phyloP scores from a whole-genome alignment of 2,329 filamentous ascomycete genomes.

The Claviceps monticola region DNA sequence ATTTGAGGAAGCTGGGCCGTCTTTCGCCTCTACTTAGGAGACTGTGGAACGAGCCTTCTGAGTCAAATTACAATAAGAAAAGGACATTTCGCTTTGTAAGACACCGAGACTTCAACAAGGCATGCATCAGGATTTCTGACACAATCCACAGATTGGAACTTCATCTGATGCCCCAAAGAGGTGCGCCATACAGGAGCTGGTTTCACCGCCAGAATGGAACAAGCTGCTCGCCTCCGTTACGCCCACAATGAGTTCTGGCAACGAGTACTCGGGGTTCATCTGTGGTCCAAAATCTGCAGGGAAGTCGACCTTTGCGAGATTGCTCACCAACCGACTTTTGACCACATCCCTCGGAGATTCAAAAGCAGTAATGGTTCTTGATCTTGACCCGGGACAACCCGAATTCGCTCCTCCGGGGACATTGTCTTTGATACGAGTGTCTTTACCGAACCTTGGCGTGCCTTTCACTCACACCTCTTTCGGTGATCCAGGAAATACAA shows the following conservation, averaged over 20 bases:
- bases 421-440: conserved; percentile 50
- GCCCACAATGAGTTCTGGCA: conserved; percentile 15
- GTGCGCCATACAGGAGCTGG: conserved; percentile 37
- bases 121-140: conserved; percentile 11
- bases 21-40: conserved; percentile 53
- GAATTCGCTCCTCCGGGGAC: conserved; percentile 60
- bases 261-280: conserved; percentile 36
- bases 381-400: conserved; percentile 65
- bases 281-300: conserved; percentile 60
- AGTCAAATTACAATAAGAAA: conserved; percentile 7
- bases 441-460: conserved; percentile 47
- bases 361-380: conserved; percentile 36
- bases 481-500: conserved; percentile 17
- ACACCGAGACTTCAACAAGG: neutral
- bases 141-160: conserved; percentile 32
- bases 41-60: conserved; percentile 44
- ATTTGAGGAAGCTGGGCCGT: conserved; percentile 38
- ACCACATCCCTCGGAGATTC: conserved; percentile 22
- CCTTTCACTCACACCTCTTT: conserved; percentile 47
- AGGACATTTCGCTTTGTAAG: conserved; percentile 38
- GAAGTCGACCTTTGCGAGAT: conserved; percentile 59
- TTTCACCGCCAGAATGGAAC: conserved; percentile 47
- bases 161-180: conserved; percentile 37
- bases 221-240: conserved; percentile 37
- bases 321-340: conserved; percentile 54